Conservation (phyloP, 805 yeast genomes). For the Candida sanyiensis region DNA sequence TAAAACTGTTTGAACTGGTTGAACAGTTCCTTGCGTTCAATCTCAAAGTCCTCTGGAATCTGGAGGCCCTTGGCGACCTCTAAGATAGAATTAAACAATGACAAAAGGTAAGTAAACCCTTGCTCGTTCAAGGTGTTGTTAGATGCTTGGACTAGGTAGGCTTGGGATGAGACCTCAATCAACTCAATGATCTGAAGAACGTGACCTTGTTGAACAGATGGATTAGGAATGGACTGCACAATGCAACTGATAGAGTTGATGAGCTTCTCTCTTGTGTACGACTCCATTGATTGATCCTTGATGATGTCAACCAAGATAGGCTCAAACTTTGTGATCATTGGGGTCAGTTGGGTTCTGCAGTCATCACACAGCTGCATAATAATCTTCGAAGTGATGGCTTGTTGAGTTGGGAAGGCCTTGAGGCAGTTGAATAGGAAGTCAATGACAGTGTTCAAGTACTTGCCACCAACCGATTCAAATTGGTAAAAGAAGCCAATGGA, state of each 20-base stretch:
- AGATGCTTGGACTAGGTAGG: conserved; percentile 13
- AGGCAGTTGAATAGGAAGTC: conserved; percentile 46
- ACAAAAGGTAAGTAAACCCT: conserved; percentile 42
- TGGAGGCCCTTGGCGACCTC: conserved; percentile 69
- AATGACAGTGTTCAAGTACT: conserved; percentile 45
- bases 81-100: conserved; percentile 57
- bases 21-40: conserved; percentile 22
- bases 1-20: conserved; percentile 25
- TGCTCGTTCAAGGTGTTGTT: conserved; percentile 12
- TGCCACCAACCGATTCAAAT: conserved; percentile 41
- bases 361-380: conserved; percentile 53
- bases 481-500: conserved; percentile 57
- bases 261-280: conserved; percentile 52
- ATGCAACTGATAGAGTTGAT: conserved; percentile 59
- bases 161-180: conserved; percentile 23
- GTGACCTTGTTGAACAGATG: conserved; percentile 37
- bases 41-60: conserved; percentile 46
- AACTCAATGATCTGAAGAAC: conserved; percentile 30
- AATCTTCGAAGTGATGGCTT: conserved; percentile 45
- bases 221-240: conserved; percentile 47
- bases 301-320: conserved; percentile 43
- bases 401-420: conserved; percentile 23
- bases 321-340: conserved; percentile 44
- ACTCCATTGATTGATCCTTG: conserved; percentile 32
- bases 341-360: conserved; percentile 38